Percentiles rank a stretch among this genome's conserved stretches.
Evolutionary conservation across 768 basidiomycete genomes (phyloP).

Genomic region (Phylloporus rhodoxanthus): DNA sequence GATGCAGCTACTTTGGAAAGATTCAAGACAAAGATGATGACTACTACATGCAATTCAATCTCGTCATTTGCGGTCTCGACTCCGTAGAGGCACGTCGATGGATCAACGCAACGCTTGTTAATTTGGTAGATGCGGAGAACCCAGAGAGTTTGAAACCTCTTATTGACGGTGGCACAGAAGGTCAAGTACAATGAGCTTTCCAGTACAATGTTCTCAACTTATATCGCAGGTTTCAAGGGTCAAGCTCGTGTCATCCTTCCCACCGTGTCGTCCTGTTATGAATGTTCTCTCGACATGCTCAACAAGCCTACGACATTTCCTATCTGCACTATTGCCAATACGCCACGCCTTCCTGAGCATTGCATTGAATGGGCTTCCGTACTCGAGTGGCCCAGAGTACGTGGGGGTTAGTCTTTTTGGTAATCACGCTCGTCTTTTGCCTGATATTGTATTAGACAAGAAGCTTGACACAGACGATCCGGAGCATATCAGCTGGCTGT

Average conservation of each 20-base stretch:
- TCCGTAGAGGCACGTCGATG: constrained; percentile 95
- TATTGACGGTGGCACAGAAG: constrained; percentile 98
- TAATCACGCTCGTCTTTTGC: not conserved
- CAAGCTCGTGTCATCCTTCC: constrained; percentile 97
- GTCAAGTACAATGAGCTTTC: constrained; percentile 33
- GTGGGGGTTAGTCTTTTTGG: constrained; percentile 55
- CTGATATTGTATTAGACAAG: constrained; percentile 48
- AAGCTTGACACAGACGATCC: constrained; percentile 97
- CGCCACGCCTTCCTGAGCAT: constrained; percentile 94
- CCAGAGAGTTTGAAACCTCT: constrained; percentile 93
- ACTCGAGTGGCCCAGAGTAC: constrained; percentile 93
- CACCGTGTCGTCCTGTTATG: constrained; percentile 92
- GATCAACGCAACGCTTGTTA: constrained; percentile 97
- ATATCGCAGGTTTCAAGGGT: constrained; percentile 82
- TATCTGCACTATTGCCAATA: constrained; percentile 98
- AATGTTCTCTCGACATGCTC: constrained; percentile 96
- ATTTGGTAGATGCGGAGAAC: constrained; percentile 88
- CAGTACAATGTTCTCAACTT: not conserved
- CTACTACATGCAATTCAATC: constrained; percentile 95
- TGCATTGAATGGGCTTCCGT: constrained; percentile 99
- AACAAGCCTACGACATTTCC: constrained; percentile 97
- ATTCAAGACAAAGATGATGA: constrained; percentile 96
- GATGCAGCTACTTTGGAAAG: constrained; percentile 82
- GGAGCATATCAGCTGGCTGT: constrained; percentile 94
- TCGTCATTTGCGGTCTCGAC: constrained; percentile 95